Conservation (phyloP, 2,329 filamentous ascomycete genomes). For the Nemania diffusa region DNA sequence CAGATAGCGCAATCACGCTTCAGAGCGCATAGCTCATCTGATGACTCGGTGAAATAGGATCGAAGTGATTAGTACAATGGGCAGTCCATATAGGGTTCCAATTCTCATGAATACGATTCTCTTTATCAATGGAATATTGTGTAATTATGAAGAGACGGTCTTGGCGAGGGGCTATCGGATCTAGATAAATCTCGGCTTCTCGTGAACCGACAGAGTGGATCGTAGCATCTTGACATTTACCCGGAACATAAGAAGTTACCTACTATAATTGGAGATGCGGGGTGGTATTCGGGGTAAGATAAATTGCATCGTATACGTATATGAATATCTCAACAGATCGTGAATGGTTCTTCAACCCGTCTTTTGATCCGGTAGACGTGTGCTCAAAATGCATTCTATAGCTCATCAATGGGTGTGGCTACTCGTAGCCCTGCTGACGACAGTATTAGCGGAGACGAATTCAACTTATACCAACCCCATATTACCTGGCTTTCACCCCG, state of each 20-base stretch:
- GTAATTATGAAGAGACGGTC: neutral
- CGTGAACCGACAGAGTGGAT: slow-evolving; percentile 23
- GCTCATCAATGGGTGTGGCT: slow-evolving; percentile 16
- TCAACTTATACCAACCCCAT: slow-evolving; percentile 55
- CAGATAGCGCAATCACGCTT: slow-evolving; percentile 55
- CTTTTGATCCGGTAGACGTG: neutral
- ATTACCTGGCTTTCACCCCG: slow-evolving; percentile 58
- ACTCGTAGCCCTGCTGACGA: slow-evolving; percentile 16
- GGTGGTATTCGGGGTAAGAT: slow-evolving; percentile 13
- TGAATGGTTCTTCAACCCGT: neutral
- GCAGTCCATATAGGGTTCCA: neutral
- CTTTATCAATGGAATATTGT: slow-evolving; percentile 4
- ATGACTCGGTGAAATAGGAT: slow-evolving; percentile 27
- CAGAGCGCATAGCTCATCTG: slow-evolving; percentile 34
- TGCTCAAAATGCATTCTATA: slow-evolving; percentile 6
- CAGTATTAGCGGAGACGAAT: slow-evolving; percentile 33
- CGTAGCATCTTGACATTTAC: slow-evolving; percentile 19
- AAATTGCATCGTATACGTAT: neutral
- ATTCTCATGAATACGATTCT: neutral
- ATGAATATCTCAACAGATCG: slow-evolving; percentile 1
- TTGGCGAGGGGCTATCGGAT: neutral
- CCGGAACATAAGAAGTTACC: slow-evolving; percentile 18
- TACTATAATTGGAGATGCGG: slow-evolving; percentile 23
- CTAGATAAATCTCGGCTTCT: slow-evolving; percentile 22
- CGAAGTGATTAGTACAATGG: slow-evolving; percentile 6